Evolutionary conservation across 805 yeast species (phyloP).

Genomic region (Vanderwaltozyma yarrowii): DNA sequence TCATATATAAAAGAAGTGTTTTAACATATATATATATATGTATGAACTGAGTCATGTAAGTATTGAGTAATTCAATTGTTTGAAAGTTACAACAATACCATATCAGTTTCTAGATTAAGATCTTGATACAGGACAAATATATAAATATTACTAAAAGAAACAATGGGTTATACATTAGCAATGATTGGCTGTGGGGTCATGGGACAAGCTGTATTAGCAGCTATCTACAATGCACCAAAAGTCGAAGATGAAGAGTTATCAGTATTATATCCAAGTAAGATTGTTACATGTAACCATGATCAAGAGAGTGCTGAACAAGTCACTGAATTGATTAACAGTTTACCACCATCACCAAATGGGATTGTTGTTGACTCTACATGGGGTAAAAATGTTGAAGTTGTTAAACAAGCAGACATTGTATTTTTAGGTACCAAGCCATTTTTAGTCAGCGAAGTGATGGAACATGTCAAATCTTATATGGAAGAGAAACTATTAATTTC

Average conservation of each 20-base stretch:
- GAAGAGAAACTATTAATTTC: conserved; percentile 59
- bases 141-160: background rate
- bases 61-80: too few relatives aligned
- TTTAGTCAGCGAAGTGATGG: conserved; percentile 52
- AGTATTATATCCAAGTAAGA: conserved; percentile 49
- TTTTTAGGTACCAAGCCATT: conserved; percentile 86
- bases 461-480: conserved; percentile 37
- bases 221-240: conserved; percentile 33
- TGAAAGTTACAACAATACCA: too few relatives aligned
- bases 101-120: too few relatives aligned
- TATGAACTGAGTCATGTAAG: too few relatives aligned
- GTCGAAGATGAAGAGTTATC: conserved; percentile 19
- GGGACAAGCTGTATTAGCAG: conserved; percentile 87
- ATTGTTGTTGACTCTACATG: conserved; percentile 43
- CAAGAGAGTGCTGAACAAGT: conserved; percentile 38
- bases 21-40: too few relatives aligned
- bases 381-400: conserved; percentile 49
- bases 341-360: conserved; percentile 35
- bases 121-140: too few relatives aligned
- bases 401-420: conserved; percentile 54
- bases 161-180: conserved; percentile 46
- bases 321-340: conserved; percentile 37
- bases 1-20: too few relatives aligned
- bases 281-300: conserved; percentile 61
- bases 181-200: conserved; percentile 91